Conservation (phyloP, 345 rosid species). For the Sonneratia caseolaris region DNA sequence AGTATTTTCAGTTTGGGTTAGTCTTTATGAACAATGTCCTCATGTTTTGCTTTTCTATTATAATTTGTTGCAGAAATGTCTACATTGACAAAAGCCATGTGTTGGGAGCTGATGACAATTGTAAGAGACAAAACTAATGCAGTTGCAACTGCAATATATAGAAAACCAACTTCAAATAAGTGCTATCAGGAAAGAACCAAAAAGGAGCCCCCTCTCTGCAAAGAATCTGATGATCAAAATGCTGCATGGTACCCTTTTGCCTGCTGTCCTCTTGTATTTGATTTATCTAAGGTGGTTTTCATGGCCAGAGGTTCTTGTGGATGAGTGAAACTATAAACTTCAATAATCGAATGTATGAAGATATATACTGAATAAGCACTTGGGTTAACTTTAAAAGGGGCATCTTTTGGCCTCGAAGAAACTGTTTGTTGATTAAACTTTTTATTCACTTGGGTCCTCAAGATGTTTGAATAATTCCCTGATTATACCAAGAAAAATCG, state of each 20-base stretch:
- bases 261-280: background rate
- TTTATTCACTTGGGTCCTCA: background rate
- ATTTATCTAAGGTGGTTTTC: background rate
- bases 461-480: background rate
- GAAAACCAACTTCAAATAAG: conserved; percentile 54
- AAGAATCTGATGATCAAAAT: conserved; percentile 59
- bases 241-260: conserved; percentile 53
- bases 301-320: background rate
- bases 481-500: background rate
- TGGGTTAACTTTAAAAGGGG: background rate
- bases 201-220: conserved; percentile 53
- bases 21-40: conserved; percentile 11
- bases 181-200: conserved; percentile 47
- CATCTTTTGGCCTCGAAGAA: background rate
- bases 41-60: conserved; percentile 6
- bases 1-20: conserved; percentile 4
- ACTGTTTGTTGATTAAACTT: background rate
- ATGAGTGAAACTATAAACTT: background rate
- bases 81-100: conserved; percentile 54
- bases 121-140: conserved; percentile 46
- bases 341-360: background rate
- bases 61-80: conserved; percentile 47
- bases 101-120: conserved; percentile 56
- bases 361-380: background rate
- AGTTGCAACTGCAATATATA: conserved; percentile 59